These are phyloP conservation scores for Cucumis melo DNA, from an alignment of 306 rosid genomes.

Conservation along the genomic window DNA sequence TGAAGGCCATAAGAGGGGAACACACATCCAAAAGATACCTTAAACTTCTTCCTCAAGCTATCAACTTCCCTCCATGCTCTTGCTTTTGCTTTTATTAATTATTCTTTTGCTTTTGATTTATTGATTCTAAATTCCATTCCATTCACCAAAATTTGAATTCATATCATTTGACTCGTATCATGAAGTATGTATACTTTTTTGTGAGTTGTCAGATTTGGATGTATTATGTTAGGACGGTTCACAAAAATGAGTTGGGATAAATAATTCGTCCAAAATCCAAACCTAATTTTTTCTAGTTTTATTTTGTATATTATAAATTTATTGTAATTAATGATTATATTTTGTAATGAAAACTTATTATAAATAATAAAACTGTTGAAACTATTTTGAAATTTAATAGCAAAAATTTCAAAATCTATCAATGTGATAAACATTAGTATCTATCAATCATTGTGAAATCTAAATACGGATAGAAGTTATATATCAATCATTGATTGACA, in stretches of 20 bases:
- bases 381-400: no score
- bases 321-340: neutral
- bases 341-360: neutral
- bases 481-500: no score
- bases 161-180: neutral
- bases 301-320: neutral
- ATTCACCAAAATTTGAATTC: neutral
- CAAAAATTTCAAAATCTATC: no score
- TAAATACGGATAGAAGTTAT: no score
- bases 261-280: neutral
- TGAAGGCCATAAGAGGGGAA: neutral
- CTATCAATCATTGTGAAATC: no score
- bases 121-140: neutral
- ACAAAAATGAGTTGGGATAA: neutral
- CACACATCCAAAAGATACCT: neutral
- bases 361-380: no score
- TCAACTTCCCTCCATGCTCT: neutral
- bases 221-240: neutral
- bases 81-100: neutral
- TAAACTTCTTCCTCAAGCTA: neutral
- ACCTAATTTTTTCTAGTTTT: neutral
- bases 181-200: neutral
- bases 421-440: no score
- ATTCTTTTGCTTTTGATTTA: neutral
- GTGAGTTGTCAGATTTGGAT: neutral